Evolutionary conservation across 768 basidiomycete species (phyloP).

Genomic region (Calocera cornea): DNA sequence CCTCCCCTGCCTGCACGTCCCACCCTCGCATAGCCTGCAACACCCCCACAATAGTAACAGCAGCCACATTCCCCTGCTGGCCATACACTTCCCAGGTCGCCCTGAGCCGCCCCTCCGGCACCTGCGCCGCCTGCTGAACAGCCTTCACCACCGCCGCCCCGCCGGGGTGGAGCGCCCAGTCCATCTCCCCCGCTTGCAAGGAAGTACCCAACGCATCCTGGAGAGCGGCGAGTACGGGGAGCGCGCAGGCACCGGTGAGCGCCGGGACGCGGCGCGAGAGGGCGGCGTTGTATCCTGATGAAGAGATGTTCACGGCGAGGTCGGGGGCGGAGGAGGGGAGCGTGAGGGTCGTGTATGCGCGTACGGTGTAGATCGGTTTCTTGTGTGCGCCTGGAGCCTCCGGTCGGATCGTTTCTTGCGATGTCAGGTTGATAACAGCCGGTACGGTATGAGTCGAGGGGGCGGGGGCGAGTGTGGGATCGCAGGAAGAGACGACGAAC

Average conservation of each 20-base stretch:
- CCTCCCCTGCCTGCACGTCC: background rate
- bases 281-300: background rate
- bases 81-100: background rate
- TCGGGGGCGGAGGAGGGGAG: background rate
- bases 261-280: background rate
- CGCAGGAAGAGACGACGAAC: background rate
- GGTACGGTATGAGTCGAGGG: background rate
- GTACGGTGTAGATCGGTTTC: background rate
- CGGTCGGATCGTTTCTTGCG: too few relatives aligned
- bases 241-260: background rate
- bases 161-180: slow-evolving; percentile 1
- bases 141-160: background rate
- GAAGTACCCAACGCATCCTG: background rate
- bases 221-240: background rate
- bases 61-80: background rate
- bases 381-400: too few relatives aligned
- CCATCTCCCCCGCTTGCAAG: background rate
- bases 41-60: background rate
- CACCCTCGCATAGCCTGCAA: background rate
- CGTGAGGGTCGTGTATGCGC: background rate
- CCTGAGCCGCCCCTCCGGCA: background rate
- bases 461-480: background rate
- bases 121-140: background rate
- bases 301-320: background rate
- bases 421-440: too few relatives aligned